Evolutionary conservation across 148 eudicot species (phyloP).

Genomic region (Chenopodium quinoa): DNA sequence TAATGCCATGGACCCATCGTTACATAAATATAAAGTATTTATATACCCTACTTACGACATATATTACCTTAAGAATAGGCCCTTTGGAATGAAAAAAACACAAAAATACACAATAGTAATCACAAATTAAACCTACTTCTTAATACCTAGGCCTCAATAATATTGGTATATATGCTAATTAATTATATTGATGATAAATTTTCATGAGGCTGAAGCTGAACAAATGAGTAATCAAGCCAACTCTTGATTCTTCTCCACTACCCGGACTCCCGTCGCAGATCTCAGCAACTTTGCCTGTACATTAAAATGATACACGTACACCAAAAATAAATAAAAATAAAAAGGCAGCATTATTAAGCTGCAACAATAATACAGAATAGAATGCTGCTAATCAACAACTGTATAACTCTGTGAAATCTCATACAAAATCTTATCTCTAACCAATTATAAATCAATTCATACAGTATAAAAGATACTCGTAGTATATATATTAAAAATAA

Average conservation of each 20-base stretch:
- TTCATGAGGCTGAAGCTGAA: background rate
- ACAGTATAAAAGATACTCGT: no score
- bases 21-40: background rate
- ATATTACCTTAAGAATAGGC: background rate
- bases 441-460: no score
- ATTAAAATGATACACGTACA: background rate
- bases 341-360: background rate
- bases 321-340: background rate
- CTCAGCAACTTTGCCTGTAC: conserved; percentile 69
- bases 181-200: background rate
- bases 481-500: no score
- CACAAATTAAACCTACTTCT: background rate
- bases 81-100: background rate
- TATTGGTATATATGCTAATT: background rate
- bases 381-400: background rate
- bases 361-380: background rate
- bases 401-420: no score
- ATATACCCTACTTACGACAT: background rate
- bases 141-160: background rate
- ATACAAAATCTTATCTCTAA: no score
- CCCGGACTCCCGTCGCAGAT: conserved; percentile 67
- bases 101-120: background rate
- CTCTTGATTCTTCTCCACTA: conserved; percentile 90
- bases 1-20: background rate
- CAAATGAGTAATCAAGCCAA: conserved; percentile 32